Evolutionary conservation across 2,329 filamentous ascomycete genomes (phyloP).

Genomic region (Exophiala spinifera): DNA sequence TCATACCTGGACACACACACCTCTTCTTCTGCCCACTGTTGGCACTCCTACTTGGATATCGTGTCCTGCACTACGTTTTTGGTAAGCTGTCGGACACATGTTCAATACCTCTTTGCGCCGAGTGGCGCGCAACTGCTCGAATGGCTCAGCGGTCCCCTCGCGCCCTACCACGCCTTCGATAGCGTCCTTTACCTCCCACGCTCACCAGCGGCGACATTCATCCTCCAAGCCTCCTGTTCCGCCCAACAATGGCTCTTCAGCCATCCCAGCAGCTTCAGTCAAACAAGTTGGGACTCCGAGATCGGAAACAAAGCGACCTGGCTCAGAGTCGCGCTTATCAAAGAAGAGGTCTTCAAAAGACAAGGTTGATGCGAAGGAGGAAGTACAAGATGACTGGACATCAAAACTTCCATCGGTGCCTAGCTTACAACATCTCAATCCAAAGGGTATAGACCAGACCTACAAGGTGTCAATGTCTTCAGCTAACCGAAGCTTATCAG

Average conservation of each 20-base stretch:
- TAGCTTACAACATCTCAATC: conserved; percentile 48
- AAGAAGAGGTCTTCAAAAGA: conserved; percentile 25
- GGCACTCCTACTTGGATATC: conserved; percentile 4
- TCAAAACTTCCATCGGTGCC: conserved; percentile 48
- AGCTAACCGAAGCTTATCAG: conserved; percentile 47
- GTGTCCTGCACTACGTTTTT: conserved; percentile 3
- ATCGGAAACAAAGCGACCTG: conserved; percentile 26
- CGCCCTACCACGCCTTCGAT: conserved; percentile 35
- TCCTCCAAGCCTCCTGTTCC: conserved; percentile 48
- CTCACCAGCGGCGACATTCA: conserved; percentile 47
- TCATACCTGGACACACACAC: neutral
- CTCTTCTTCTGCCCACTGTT: neutral
- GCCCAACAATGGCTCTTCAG: conserved; percentile 44
- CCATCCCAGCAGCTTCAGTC: conserved; percentile 27
- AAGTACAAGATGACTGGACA: conserved; percentile 34
- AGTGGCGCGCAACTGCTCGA: conserved; percentile 40
- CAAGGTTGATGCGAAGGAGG: conserved; percentile 33
- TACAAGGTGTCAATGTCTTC: neutral
- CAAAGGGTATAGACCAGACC: conserved; percentile 39
- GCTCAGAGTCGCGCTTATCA: conserved; percentile 27
- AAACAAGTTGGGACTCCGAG: conserved; percentile 28
- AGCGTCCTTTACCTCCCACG: conserved; percentile 36
- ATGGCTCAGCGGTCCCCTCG: conserved; percentile 34
- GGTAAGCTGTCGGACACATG: conserved; percentile 33
- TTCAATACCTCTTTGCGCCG: conserved; percentile 47